phyloP scores from a whole-genome alignment of 1,284 basidiomycete species.

The Heterobasidion occidentale region DNA sequence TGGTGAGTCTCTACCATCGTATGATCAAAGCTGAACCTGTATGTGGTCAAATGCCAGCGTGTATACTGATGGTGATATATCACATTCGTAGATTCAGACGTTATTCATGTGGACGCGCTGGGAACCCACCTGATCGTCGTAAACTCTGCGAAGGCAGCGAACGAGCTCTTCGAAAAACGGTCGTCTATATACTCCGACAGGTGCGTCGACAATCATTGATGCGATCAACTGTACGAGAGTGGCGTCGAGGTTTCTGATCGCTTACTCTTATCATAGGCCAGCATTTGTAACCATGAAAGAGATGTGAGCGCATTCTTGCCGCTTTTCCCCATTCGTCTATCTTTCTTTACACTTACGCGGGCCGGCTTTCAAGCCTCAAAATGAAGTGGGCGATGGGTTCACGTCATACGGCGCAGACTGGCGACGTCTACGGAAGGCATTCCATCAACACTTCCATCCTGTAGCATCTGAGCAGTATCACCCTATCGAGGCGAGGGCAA shows the following conservation, averaged over 20 bases:
- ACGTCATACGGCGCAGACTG: conserved; percentile 17
- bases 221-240: no score
- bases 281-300: conserved; percentile 4
- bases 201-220: conserved; percentile 4
- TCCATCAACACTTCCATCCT: conserved; percentile 17
- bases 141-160: conserved; percentile 22
- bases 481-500: conserved; percentile 12
- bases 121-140: conserved; percentile 10
- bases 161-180: conserved; percentile 28
- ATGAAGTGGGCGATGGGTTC: conserved; percentile 12
- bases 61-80: not conserved
- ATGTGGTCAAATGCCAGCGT: not conserved
- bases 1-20: conserved; percentile 6
- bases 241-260: not conserved
- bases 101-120: conserved; percentile 8
- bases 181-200: conserved; percentile 14
- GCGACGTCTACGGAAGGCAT: conserved; percentile 14
- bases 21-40: not conserved
- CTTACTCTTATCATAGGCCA: conserved; percentile 1
- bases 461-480: conserved; percentile 10
- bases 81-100: conserved; percentile 6
- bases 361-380: conserved; percentile 4
- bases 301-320: conserved; percentile 2
- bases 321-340: not conserved
- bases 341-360: not conserved